Evolutionary conservation across 176 grass and related monocot genomes (phyloP).

Genomic region (Ampelocalamus luodianensis): DNA sequence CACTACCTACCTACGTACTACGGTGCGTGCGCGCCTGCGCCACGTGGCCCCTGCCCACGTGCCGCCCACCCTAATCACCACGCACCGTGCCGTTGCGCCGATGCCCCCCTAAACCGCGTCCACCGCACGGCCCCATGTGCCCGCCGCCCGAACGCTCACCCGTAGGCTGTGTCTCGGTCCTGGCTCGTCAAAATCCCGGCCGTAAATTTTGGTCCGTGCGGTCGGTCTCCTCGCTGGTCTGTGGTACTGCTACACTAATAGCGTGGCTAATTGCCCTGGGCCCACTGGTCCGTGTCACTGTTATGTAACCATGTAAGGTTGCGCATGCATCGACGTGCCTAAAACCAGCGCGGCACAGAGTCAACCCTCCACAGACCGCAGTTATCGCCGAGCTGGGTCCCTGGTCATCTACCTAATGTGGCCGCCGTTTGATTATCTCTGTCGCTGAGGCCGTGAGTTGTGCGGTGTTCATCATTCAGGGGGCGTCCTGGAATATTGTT

Average conservation of each 20-base stretch:
- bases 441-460: neutral
- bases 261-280: neutral
- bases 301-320: neutral
- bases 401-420: neutral
- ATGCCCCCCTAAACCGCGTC: neutral
- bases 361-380: neutral
- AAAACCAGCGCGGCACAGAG: neutral
- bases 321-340: neutral
- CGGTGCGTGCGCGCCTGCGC: neutral
- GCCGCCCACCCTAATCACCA: neutral
- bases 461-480: neutral
- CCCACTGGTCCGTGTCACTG: neutral
- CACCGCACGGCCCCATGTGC: slow-evolving; percentile 12
- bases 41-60: slow-evolving; percentile 1
- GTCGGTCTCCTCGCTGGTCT: neutral
- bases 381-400: neutral
- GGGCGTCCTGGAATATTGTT: too few relatives aligned
- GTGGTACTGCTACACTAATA: neutral
- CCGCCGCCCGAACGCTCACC: neutral
- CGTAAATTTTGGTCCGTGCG: slow-evolving; percentile 8
- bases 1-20: too few relatives aligned
- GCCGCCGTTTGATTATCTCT: neutral
- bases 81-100: neutral
- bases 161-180: neutral
- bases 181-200: neutral